Evolutionary conservation across 2,329 filamentous ascomycete species (phyloP), one percentile per base, ranked within the genome.

Genomic region (Ceratocystis albifundus): DNA sequence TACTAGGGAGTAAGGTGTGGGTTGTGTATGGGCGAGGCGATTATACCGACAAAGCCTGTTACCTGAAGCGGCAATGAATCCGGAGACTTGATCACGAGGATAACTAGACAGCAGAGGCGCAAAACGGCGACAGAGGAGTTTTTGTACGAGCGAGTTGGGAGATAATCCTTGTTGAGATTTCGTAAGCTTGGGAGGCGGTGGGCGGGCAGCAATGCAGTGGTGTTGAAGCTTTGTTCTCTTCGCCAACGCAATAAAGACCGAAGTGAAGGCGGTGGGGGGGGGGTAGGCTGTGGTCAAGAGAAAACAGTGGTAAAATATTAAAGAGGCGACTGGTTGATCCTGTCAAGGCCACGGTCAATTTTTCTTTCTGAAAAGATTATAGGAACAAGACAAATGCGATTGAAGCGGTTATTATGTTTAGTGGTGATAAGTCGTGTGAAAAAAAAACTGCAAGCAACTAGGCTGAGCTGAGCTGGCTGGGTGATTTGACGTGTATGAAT

Each of bases 1-100:
- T 32, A 5, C 53, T 57, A 57, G 53, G 53, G 53, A 57, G 53
- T 57, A 28, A 30, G 22, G 22, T 30, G 53, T 12, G 53, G 46
- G 46, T 22, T 20, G n/a, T 22, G 46, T 20, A 50, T n/a, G 22
- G 10, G 12, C 17, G 48, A n/a, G 10, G 48, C 48, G 48, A 41
- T 15, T 50, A 22, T n/a, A 50, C 48, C 48, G 48, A 50, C 3
- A 25, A 20, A 50, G n/a, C n/a, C 48, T 22, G 48, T 50, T 50
- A 15, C 53, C 53, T n/a, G 53, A 57, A 57, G 53, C 53, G 53
- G 53, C 53, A 57, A 57, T 57, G 53, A 32, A 32, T 28, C 53
- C 53, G 25, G 25, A 57, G 53, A 17, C 22, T 32, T 30, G 53
- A 57, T 57, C 53, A 57, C 53, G 53, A 57, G 53, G 53, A 12